Evolutionary conservation across 352 stramenopile species (phyloP), one percentile per base, ranked within the genome.

Genomic region (Phytophthora pinifolia): DNA sequence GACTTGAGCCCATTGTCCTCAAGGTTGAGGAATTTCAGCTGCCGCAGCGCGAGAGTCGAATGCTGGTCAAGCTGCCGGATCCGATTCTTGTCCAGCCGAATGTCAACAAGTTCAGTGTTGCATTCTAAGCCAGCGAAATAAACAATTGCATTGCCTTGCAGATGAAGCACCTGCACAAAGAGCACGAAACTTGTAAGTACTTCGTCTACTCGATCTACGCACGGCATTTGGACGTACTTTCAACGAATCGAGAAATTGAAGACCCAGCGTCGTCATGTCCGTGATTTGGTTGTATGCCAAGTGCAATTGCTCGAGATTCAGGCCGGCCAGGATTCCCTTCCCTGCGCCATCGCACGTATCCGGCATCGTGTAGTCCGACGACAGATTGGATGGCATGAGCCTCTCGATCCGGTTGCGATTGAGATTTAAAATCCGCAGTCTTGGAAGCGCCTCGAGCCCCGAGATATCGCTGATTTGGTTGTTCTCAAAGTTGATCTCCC

Each of bases 91-190:
- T 87, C 81, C 7, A 96, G 53, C 3, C 72, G 64, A 10, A 96
- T 69, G 32, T 96, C 86, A 3, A 81, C 57, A 4, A 96, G 54
- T 27, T 88, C 70, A 2, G 58, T 74, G 33, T 74, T 92, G 27
- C 38, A 68, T 25, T 88, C 77, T 6, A 96, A 46, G 0, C 80
- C 86, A 34, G 70, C 56, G 18, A 96, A 61, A 15, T 72, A 74
- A 0, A 77, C 67, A 46, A 96, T 93, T 22, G 83, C 70, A 32
- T 96, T 96, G 4, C 83, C 79, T 62, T 92, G 76, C 0, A 96
- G 60, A 51, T 88, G 71, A 18, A 96, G 62, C 2, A 88, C 62
- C 81, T 91, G 35, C 7, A 42, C n/a, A 9, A 14, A 59, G 14
- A 2, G 6, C 45, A 25, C 29, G 57, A 8, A 6, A 34, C 46